phyloP scores from a whole-genome alignment of 345 rosid genomes.

The Populus davidiana region DNA sequence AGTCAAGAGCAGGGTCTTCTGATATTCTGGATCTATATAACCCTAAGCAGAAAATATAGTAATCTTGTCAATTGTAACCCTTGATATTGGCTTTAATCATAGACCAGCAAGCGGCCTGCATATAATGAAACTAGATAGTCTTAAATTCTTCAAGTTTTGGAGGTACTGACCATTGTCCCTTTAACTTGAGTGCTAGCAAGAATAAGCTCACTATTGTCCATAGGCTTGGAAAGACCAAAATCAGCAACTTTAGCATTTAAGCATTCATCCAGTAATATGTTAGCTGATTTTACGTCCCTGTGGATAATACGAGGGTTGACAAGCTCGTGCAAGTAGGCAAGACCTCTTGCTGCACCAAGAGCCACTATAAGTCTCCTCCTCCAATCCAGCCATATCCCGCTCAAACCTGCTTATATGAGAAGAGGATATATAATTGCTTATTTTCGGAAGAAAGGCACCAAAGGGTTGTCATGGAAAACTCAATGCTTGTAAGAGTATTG shows the following conservation, averaged over 20 bases:
- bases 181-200: conserved; percentile 91
- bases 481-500: too few relatives aligned
- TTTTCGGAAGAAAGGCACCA: neutral
- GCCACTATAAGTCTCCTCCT: conserved; percentile 64
- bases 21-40: conserved; percentile 85
- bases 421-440: too few relatives aligned
- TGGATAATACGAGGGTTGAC: conserved; percentile 95
- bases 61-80: too few relatives aligned
- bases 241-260: conserved; percentile 85
- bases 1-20: conserved; percentile 78
- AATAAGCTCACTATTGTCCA: conserved; percentile 51
- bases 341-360: conserved; percentile 75
- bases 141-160: conserved; percentile 20
- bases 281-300: conserved; percentile 79
- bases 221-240: conserved; percentile 80
- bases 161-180: conserved; percentile 65
- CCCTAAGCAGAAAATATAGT: conserved; percentile 41
- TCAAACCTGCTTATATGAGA: too few relatives aligned
- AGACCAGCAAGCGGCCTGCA: too few relatives aligned
- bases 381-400: too few relatives aligned
- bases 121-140: too few relatives aligned
- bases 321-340: conserved; percentile 55
- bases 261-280: conserved; percentile 71
- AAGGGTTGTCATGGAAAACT: too few relatives aligned
- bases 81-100: too few relatives aligned